Evolutionary conservation across 2,329 filamentous ascomycete genomes (phyloP).

Genomic region (Trichocomaceae sp.): DNA sequence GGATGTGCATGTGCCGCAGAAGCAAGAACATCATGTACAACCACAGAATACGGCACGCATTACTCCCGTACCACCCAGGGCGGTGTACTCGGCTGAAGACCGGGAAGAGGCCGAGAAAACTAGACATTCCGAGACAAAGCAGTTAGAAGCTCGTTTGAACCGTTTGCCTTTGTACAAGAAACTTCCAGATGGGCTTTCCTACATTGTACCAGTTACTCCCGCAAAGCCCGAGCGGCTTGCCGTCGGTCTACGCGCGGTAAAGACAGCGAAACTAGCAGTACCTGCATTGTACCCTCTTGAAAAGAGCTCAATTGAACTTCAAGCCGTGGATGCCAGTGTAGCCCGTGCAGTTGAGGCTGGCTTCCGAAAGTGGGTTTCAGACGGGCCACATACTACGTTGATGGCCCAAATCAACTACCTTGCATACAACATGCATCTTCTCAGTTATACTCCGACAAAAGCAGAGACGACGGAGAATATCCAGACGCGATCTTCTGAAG

Average conservation of each 20-base stretch:
- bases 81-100: slow-evolving; percentile 52
- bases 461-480: neutral
- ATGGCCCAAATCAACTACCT: slow-evolving; percentile 71
- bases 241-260: slow-evolving; percentile 52
- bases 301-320: slow-evolving; percentile 58
- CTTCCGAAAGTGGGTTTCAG: slow-evolving; percentile 54
- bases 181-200: slow-evolving; percentile 62
- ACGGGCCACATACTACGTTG: slow-evolving; percentile 56
- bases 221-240: slow-evolving; percentile 57
- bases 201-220: slow-evolving; percentile 64
- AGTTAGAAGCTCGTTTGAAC: slow-evolving; percentile 69
- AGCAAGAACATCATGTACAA: neutral
- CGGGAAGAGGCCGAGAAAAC: slow-evolving; percentile 56
- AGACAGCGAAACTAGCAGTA: slow-evolving; percentile 61
- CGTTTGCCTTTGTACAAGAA: slow-evolving; percentile 61
- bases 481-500: neutral
- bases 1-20: neutral
- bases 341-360: slow-evolving; percentile 58
- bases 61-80: neutral
- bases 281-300: slow-evolving; percentile 67
- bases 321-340: slow-evolving; percentile 54
- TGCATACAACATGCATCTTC: slow-evolving; percentile 61
- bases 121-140: slow-evolving; percentile 60
- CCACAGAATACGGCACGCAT: neutral
- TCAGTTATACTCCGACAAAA: slow-evolving; percentile 45